Percentiles rank a stretch among this genome's conserved stretches.
phyloP scores from a whole-genome alignment of 148 eudicot genomes.

The Agrostemma githago region DNA sequence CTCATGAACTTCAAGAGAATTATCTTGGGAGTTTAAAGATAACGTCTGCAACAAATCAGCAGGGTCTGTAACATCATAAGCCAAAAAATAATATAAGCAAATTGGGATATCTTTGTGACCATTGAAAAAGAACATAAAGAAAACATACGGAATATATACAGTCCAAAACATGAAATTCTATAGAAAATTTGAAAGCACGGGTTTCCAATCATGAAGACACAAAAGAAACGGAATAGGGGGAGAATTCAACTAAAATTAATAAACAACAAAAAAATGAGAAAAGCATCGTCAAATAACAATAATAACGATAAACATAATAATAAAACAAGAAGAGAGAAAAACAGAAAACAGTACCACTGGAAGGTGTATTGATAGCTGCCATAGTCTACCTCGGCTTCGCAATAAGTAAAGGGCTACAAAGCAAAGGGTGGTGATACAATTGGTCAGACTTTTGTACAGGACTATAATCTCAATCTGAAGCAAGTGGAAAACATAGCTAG shows the following conservation, averaged over 20 bases:
- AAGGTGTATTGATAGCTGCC: conserved; percentile 26
- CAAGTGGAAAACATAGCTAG: background rate
- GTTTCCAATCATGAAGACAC: background rate
- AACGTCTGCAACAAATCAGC: conserved; percentile 42
- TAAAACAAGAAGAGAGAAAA: background rate
- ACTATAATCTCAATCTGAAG: background rate
- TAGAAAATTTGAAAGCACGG: background rate
- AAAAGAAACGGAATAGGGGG: background rate
- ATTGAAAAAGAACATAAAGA: background rate
- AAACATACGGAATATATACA: background rate
- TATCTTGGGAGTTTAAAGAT: conserved; percentile 38
- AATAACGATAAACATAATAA: background rate
- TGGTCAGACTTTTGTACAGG: background rate
- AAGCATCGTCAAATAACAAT: background rate
- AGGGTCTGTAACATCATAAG: conserved; percentile 25
- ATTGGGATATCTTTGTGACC: background rate
- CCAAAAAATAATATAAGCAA: background rate
- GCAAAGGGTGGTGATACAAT: background rate
- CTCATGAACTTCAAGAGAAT: conserved; percentile 38
- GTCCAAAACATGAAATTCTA: background rate
- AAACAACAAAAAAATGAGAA: background rate
- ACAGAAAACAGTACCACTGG: conserved; percentile 23
- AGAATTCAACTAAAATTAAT: background rate
- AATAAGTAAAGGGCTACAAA: background rate
- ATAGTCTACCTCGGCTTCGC: conserved; percentile 12